phyloP scores from a whole-genome alignment of 176 grass and related monocot species.

The Raddia guianensis region DNA sequence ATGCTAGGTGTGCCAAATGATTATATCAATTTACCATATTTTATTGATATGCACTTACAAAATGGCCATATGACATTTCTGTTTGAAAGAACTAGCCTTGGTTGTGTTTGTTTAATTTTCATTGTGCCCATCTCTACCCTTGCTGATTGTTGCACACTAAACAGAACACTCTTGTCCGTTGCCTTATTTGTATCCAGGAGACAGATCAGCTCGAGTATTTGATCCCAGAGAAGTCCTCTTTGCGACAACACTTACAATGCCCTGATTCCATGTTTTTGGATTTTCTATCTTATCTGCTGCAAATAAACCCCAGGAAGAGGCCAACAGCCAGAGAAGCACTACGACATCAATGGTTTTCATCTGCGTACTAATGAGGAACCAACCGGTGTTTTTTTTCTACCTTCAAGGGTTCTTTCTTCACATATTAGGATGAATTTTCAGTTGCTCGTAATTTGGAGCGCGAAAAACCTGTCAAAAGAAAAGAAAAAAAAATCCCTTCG shows the following conservation, averaged over 20 bases:
- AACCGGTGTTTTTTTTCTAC: not conserved
- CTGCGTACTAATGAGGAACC: slow-evolving; percentile 42
- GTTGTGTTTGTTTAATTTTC: not conserved
- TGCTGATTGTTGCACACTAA: slow-evolving; percentile 8
- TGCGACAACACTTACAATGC: slow-evolving; percentile 60
- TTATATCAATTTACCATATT: slow-evolving; percentile 1
- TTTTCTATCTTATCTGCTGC: slow-evolving; percentile 83
- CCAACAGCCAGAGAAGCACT: slow-evolving; percentile 85
- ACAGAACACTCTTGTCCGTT: not conserved
- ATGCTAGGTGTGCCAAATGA: not conserved
- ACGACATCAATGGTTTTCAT: slow-evolving; percentile 82
- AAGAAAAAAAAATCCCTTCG: not conserved
- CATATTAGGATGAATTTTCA: slow-evolving; percentile 14
- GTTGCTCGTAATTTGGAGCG: slow-evolving; percentile 32
- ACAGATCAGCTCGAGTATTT: slow-evolving; percentile 74
- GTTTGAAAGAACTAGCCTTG: slow-evolving; percentile 18
- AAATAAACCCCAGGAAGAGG: slow-evolving; percentile 90
- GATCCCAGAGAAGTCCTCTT: slow-evolving; percentile 74
- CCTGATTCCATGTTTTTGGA: slow-evolving; percentile 74
- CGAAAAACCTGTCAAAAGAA: slow-evolving; percentile 22
- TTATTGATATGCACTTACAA: not conserved
- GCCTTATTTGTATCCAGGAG: slow-evolving; percentile 58
- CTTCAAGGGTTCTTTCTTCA: slow-evolving; percentile 20
- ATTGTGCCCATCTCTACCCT: not conserved
- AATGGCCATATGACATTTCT: not conserved